Percentiles rank a stretch among this genome's conserved stretches.
Evolutionary conservation across 345 rosid species (phyloP).

Genomic region (Hibiscus syriacus): DNA sequence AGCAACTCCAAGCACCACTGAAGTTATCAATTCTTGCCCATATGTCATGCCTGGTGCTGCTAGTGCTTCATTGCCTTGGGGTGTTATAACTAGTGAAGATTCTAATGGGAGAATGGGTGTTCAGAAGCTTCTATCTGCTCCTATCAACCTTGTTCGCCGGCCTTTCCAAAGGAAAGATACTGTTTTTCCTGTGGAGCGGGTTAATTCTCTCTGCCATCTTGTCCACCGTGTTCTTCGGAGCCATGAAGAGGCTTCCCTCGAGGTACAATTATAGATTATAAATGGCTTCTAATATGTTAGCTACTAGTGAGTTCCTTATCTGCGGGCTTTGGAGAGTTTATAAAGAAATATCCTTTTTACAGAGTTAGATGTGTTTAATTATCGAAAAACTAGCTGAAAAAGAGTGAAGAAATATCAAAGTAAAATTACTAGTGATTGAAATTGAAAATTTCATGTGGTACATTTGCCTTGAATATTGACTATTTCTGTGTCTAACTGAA

Average conservation of each 20-base stretch:
- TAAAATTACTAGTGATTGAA: background rate
- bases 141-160: slow-evolving; percentile 55
- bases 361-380: background rate
- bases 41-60: slow-evolving; percentile 69
- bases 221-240: slow-evolving; percentile 60
- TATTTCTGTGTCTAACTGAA: background rate
- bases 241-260: slow-evolving; percentile 76
- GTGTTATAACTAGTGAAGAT: slow-evolving; percentile 37
- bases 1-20: slow-evolving; percentile 58
- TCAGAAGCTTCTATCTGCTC: slow-evolving; percentile 57
- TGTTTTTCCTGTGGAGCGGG: slow-evolving; percentile 73
- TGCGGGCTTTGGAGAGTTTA: background rate
- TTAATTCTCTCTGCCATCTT: slow-evolving; percentile 63
- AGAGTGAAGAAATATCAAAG: background rate
- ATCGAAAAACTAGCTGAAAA: background rate
- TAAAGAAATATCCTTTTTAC: background rate
- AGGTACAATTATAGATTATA: slow-evolving; percentile 37
- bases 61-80: slow-evolving; percentile 65
- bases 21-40: slow-evolving; percentile 82
- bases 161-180: slow-evolving; percentile 78
- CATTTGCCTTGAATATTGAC: background rate
- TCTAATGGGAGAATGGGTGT: slow-evolving; percentile 40
- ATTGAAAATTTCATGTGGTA: background rate
- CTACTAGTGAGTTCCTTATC: background rate
- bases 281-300: background rate